Evolutionary conservation across 1,284 basidiomycete genomes (phyloP).

Genomic region (Leccinum holopus): DNA sequence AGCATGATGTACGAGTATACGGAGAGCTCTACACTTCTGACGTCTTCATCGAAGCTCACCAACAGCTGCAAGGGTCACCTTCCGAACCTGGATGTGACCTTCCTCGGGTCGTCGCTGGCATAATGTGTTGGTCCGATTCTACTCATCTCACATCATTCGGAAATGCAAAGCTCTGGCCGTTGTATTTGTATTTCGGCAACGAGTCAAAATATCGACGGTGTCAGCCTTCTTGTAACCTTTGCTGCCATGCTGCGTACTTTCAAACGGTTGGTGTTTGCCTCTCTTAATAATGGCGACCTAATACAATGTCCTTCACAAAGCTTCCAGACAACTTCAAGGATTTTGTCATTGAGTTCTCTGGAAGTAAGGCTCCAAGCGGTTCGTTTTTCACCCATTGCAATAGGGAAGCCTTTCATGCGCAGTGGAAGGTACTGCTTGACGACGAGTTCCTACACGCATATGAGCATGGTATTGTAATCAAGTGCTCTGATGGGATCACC

Average conservation of each 20-base stretch:
- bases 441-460: not conserved
- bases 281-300: not conserved
- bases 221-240: not conserved
- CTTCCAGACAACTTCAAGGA: not conserved
- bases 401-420: not conserved
- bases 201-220: not conserved
- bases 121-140: not conserved
- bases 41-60: not conserved
- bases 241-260: not conserved
- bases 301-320: not conserved
- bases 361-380: not conserved
- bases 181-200: not conserved
- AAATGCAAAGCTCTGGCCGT: not conserved
- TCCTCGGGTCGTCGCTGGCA: not conserved
- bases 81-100: not conserved
- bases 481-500: not conserved
- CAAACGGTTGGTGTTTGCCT: not conserved
- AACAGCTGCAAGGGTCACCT: not conserved
- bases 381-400: not conserved
- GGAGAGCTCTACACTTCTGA: not conserved
- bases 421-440: not conserved
- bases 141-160: not conserved
- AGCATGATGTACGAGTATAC: not conserved
- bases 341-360: not conserved
- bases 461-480: not conserved